Base-by-base conservation (phyloP, 345 rosid species). In the Pseudoturritis turrita region DNA sequence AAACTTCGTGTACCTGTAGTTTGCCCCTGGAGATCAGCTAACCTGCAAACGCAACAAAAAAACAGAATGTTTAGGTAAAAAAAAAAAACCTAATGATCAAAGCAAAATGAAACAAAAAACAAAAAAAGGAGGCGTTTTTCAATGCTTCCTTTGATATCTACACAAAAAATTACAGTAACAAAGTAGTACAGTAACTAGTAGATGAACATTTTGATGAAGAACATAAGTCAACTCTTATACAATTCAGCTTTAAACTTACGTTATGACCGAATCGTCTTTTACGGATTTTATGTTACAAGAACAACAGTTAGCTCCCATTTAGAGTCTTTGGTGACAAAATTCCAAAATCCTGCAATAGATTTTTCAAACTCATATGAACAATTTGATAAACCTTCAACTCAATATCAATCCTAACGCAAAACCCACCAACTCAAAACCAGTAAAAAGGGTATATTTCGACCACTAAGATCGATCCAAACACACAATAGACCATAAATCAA, bases 61-160 rank as follows among this genome's bases (percentile, higher is more conserved):
- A 35, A 33, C 3, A 53, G 5, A 70, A 56, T 62, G 81, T 59
- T 71, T 58, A 41, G 62, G 59, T 58, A 40, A 15, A 12, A 3
- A 59, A 31, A 41, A 3, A 9, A 3, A 14, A 2, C 7, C 2
- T 35, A 2, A 12, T 28, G n/a, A 25, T 41, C 25, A 22, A 36
- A n/a, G 18, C 12, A 36, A 14, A 37, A 10, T 23, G 25, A 43
- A 66, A 51, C 39, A 35, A 21, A 0, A 63, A 13, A 22, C 1
- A 23, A n/a, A 10, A n/a, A 7, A 39, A 50, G 5, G 4, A 50
- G 12, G 10, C 10, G 10, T 26, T 22, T 63, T 47, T 45, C 22
- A 50, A 19, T 46, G 36, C 45, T 55, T 54, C 10, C 53, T 37
- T 13, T 10, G 15, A 62, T 28, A 39, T 51, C 19, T 22, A 17